These are phyloP conservation scores for Postia placenta DNA, from an alignment of 768 basidiomycete genomes.

Conservation along the genomic window DNA sequence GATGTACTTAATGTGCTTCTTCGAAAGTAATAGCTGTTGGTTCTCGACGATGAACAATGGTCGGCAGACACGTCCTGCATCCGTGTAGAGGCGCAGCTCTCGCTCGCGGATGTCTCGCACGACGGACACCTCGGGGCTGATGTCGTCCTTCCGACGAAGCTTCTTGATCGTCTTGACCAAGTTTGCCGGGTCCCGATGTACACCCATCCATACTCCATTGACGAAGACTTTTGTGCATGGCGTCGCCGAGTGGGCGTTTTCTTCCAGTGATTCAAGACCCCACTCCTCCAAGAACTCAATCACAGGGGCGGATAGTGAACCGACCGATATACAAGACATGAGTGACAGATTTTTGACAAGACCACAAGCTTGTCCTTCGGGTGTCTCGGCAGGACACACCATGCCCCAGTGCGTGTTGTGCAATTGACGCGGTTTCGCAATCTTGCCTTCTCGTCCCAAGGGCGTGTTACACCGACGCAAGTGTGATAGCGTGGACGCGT, in stretches of 20 bases:
- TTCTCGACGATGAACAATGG: conserved; percentile 96
- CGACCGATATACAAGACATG: conserved; percentile 97
- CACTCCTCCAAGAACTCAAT: conserved; percentile 99
- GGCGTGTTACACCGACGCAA: conserved; percentile 97
- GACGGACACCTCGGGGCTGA: conserved; percentile 93
- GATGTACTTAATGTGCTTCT: conserved; percentile 78
- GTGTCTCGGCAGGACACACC: conserved; percentile 99
- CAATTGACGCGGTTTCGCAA: conserved; percentile 97
- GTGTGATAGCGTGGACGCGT: conserved; percentile 96
- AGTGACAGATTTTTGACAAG: conserved; percentile 97
- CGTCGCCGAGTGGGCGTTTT: conserved; percentile 80
- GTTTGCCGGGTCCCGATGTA: conserved; percentile 91
- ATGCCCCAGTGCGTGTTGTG: conserved; percentile 99
- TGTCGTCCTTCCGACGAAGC: conserved; percentile 88
- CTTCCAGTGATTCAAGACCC: conserved; percentile 93
- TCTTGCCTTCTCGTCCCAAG: conserved; percentile 96
- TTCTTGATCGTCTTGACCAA: conserved; percentile 91
- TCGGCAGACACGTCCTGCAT: conserved; percentile 94
- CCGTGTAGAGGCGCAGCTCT: conserved; percentile 91
- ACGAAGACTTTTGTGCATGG: conserved; percentile 96
- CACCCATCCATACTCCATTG: conserved; percentile 99
- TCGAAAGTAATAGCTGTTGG: conserved; percentile 76
- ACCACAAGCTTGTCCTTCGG: conserved; percentile 99
- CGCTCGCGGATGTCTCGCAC: conserved; percentile 96
- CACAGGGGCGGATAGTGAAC: conserved; percentile 91